Base-by-base conservation (phyloP, 73 alveolate genomes). In the Stentor coeruleus region DNA sequence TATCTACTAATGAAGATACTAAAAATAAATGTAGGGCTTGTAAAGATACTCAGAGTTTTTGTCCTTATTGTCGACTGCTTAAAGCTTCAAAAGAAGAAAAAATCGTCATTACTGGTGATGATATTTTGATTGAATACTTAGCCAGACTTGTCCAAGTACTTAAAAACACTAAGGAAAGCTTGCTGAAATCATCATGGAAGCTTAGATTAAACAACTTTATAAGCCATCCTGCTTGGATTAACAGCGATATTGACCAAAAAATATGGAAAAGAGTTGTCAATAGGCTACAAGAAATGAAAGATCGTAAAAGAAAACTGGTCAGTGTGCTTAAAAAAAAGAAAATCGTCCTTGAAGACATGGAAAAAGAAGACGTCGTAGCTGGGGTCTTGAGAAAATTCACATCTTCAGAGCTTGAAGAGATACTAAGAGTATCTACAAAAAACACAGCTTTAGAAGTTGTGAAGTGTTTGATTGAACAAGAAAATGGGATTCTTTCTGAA, bases 401-500 rank as follows among this genome's bases (percentile, higher is more conserved):
- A 26, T 91, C 91, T 6, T 74, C 84, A 26, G 55, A 90, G 72
- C 76, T 90, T 3, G 96, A 90, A 81, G 93, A 90, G 49, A 90
- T 90, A 91, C 86, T 90, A 11, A 49, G 82, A 38, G 87, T 91
- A 6, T 85, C 93, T 30, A 87, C 96, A 0, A 90, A 87, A 59
- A 90, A 90, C 81, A 92, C 89, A 14, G 96, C 96, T 0, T 86
- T 84, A 35, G 96, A 90, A 81, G 91, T 90, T 3, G 91, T 90
- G 20, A 82, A 90, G 4, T 87, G 92, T 39, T 80, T 90, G 3
- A 79, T 90, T 55, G 28, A 49, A 20, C 39, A 81, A 39, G 84
- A 38, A 30, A 81, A 74, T 81, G 96, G 96, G n/a, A 93, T 90
- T 11, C 88, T 90, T 0, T 87, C 93, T 58, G 96, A 87, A 58